phyloP scores from a whole-genome alignment of 2,329 filamentous ascomycete species.

The Elsinoe batatas region DNA sequence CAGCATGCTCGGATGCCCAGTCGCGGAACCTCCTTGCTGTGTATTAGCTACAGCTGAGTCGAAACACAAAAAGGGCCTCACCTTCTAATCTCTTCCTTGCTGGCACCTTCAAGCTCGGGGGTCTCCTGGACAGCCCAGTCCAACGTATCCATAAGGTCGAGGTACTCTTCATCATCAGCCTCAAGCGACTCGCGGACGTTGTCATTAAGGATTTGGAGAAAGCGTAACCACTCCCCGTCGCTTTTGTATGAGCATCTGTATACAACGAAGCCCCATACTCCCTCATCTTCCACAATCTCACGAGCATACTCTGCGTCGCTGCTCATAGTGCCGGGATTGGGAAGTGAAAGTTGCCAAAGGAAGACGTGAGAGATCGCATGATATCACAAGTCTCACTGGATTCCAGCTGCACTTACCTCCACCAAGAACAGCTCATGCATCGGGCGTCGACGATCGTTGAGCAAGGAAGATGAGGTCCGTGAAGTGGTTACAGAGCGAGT shows the following conservation, averaged over 20 bases:
- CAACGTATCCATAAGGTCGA: background rate
- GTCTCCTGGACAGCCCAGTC: background rate
- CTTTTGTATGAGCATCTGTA: constrained; percentile 1
- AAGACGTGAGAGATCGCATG: too few relatives aligned
- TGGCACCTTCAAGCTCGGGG: background rate
- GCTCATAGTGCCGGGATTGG: background rate
- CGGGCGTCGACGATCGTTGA: background rate
- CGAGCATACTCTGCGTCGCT: constrained; percentile 5
- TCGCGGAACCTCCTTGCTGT: background rate
- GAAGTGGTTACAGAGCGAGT: background rate
- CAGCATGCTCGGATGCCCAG: background rate
- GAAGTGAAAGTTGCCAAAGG: too few relatives aligned
- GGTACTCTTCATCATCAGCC: background rate
- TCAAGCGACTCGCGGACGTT: background rate
- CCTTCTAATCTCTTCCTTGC: background rate
- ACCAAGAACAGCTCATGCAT: background rate
- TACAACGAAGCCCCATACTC: background rate
- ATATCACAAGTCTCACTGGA: too few relatives aligned
- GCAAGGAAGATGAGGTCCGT: background rate
- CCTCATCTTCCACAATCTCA: background rate
- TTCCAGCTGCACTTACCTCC: background rate
- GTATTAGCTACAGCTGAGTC: background rate
- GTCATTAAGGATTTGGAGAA: background rate
- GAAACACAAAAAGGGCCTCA: background rate
- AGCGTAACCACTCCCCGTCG: background rate